These are phyloP conservation scores for Hyphopichia fennica DNA, from an alignment of 1,139 yeast species.

Conservation along the genomic window DNA sequence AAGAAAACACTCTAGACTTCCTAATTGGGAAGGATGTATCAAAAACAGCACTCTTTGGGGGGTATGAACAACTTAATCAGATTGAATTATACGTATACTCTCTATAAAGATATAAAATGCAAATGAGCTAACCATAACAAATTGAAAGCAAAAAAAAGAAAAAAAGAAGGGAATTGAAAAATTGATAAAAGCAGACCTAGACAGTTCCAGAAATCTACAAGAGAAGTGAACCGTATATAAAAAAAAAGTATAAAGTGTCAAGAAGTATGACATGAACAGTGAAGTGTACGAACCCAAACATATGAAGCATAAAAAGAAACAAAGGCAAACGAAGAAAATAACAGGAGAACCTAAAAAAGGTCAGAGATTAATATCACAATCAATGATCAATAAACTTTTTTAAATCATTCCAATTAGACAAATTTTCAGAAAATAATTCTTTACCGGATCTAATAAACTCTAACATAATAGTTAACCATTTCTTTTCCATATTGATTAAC, in stretches of 20 bases:
- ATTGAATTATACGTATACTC: too few species aligned
- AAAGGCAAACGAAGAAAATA: background rate
- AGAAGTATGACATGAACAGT: background rate
- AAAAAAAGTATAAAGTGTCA: background rate
- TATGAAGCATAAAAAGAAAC: background rate
- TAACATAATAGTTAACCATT: constrained; percentile 42
- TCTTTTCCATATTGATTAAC: constrained; percentile 34
- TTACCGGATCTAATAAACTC: constrained; percentile 40
- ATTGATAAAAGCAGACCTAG: too few species aligned
- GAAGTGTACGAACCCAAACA: background rate
- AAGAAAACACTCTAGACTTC: too few species aligned
- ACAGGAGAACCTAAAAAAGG: background rate
- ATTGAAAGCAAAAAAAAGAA: too few species aligned
- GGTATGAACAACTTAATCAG: too few species aligned
- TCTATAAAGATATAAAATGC: too few species aligned
- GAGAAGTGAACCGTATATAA: too few species aligned
- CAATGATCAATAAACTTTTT: constrained; percentile 15
- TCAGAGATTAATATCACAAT: background rate
- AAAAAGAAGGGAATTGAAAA: too few species aligned
- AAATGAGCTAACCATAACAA: too few species aligned
- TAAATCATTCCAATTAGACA: constrained; percentile 40
- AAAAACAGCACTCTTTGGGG: too few species aligned
- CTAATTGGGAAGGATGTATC: too few species aligned
- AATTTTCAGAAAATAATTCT: constrained; percentile 36
- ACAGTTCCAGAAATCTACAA: too few species aligned